A percentile compares a stretch with the other conserved stretches of the same genome.
These are phyloP conservation scores for Scleroderma citrinum DNA, from an alignment of 768 basidiomycete genomes.

Conservation along the genomic window DNA sequence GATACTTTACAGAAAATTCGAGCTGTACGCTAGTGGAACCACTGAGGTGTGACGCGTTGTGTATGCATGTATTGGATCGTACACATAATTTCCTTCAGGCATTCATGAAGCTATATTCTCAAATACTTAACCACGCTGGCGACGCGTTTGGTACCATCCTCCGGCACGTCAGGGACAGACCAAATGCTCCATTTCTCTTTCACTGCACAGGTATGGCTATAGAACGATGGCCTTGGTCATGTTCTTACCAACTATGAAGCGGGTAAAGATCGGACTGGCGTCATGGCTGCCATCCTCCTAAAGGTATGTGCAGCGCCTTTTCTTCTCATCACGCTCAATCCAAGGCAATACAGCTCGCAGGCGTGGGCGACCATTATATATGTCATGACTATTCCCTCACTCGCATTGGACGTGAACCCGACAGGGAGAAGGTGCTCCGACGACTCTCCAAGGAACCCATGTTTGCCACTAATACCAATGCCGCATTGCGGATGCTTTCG, in stretches of 20 bases:
- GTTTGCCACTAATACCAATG: conserved; percentile 67
- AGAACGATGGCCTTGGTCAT: neutral
- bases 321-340: neutral
- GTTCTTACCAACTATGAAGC: conserved; percentile 31
- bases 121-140: conserved; percentile 73
- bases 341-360: conserved; percentile 50
- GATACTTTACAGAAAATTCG: conserved; percentile 30
- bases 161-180: conserved; percentile 65
- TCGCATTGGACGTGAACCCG: conserved; percentile 74
- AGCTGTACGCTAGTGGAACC: conserved; percentile 74
- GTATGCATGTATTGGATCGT: neutral
- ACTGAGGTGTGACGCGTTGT: conserved; percentile 49
- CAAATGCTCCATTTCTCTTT: conserved; percentile 59
- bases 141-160: conserved; percentile 64
- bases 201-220: conserved; percentile 60
- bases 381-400: conserved; percentile 75
- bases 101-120: conserved; percentile 75
- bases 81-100: conserved; percentile 38
- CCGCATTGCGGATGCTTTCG: conserved; percentile 78
- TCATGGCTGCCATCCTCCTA: conserved; percentile 66
- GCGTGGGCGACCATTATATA: conserved; percentile 58
- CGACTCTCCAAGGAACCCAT: conserved; percentile 65
- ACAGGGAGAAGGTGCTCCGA: conserved; percentile 61
- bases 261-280: conserved; percentile 79
- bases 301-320: conserved; percentile 38